These are phyloP conservation scores for Gastrolobium villosum DNA, from an alignment of 306 rosid species.

Conservation along the genomic window DNA sequence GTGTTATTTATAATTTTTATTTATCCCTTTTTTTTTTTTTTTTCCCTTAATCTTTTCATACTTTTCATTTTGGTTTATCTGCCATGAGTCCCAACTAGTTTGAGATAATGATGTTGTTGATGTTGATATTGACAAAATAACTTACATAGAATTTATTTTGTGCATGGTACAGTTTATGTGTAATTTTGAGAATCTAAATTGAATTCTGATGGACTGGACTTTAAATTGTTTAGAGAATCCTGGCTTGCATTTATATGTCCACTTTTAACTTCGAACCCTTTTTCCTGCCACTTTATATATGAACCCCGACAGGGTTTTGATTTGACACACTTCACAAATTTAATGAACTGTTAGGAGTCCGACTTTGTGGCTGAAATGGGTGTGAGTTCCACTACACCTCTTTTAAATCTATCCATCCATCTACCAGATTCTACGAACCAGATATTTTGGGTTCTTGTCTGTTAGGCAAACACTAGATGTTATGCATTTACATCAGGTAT, in stretches of 20 bases:
- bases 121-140: background rate
- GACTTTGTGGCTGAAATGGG: background rate
- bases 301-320: background rate
- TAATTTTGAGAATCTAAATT: conserved; percentile 8
- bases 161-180: background rate
- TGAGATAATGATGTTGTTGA: too few species aligned
- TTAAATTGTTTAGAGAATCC: background rate
- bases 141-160: background rate
- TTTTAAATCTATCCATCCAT: background rate
- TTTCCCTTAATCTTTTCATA: too few species aligned
- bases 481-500: conserved; percentile 1
- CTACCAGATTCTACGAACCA: background rate
- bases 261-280: conserved; percentile 9
- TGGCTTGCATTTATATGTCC: background rate
- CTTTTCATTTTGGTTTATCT: too few species aligned
- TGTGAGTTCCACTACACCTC: background rate
- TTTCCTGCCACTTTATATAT: background rate
- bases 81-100: too few species aligned
- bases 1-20: too few species aligned
- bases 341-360: background rate
- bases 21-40: too few species aligned
- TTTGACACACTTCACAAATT: background rate
- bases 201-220: background rate
- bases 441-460: background rate
- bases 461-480: background rate